These are phyloP conservation scores for Hemisphaericaspora lyxosophila DNA, from an alignment of 1,139 yeast genomes.

Conservation along the genomic window DNA sequence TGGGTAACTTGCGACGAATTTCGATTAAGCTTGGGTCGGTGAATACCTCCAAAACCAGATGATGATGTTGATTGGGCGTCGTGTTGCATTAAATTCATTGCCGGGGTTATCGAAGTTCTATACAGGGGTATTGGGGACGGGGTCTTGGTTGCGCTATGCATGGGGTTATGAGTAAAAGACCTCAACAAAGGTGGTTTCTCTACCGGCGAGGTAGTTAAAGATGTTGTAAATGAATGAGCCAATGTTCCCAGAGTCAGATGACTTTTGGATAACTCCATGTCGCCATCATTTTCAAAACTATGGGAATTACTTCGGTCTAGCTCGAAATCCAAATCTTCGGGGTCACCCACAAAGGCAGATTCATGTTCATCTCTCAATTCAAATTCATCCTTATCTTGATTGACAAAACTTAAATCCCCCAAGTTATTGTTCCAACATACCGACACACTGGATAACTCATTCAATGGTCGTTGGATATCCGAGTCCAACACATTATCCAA, in stretches of 20 bases:
- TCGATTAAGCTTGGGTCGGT: conserved; percentile 30
- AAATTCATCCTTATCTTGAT: conserved; percentile 50
- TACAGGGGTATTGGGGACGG: conserved; percentile 17
- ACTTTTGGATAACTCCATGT: background rate
- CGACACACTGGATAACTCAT: conserved; percentile 52
- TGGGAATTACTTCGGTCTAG: conserved; percentile 4
- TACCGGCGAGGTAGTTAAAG: conserved; percentile 25
- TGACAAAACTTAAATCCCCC: conserved; percentile 52
- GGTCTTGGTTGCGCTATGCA: conserved; percentile 14
- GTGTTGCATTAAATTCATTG: conserved; percentile 1
- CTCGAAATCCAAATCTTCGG: conserved; percentile 8
- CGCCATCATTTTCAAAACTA: conserved; percentile 7
- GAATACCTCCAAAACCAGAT: conserved; percentile 3
- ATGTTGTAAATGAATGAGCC: conserved; percentile 8
- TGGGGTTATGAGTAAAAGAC: conserved; percentile 22
- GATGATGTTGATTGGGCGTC: conserved; percentile 3
- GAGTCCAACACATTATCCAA: conserved; percentile 31
- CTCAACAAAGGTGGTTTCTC: conserved; percentile 27
- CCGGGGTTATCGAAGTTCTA: conserved; percentile 3
- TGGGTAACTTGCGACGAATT: conserved; percentile 40
- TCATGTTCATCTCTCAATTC: conserved; percentile 17
- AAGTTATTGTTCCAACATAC: conserved; percentile 54
- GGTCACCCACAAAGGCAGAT: conserved; percentile 2
- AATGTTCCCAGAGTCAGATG: background rate
- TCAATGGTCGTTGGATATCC: conserved; percentile 50